Conservation (phyloP, 2,329 filamentous ascomycete species). For the Elsinoe necatrix region DNA sequence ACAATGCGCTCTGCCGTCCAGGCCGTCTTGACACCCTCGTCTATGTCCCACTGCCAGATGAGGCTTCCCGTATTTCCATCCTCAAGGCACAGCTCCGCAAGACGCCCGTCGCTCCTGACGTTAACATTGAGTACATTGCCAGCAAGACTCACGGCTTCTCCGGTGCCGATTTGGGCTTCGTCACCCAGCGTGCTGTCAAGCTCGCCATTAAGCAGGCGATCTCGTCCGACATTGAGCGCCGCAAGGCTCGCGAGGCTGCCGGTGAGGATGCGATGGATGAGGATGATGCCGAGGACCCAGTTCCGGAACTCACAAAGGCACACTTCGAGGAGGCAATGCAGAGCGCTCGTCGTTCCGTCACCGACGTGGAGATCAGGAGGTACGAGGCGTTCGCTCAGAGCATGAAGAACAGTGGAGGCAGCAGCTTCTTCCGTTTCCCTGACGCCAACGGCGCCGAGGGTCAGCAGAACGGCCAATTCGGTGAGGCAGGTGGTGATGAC, state of each 20-base stretch:
- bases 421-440: slow-evolving; percentile 90
- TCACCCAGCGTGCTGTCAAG: slow-evolving; percentile 98
- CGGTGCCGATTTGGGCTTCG: slow-evolving; percentile 97
- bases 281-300: slow-evolving; percentile 75
- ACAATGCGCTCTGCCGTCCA: slow-evolving; percentile 94
- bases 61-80: slow-evolving; percentile 79
- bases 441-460: slow-evolving; percentile 29
- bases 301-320: slow-evolving; percentile 87
- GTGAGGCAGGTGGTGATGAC: slow-evolving; percentile 51
- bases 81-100: slow-evolving; percentile 95
- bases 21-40: slow-evolving; percentile 98
- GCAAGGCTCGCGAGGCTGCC: slow-evolving; percentile 78
- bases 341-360: slow-evolving; percentile 85
- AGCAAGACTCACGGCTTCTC: slow-evolving; percentile 98
- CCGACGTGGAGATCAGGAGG: slow-evolving; percentile 91
- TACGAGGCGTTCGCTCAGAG: slow-evolving; percentile 98
- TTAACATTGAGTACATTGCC: slow-evolving; percentile 86
- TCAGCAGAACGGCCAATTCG: slow-evolving; percentile 18
- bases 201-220: slow-evolving; percentile 98
- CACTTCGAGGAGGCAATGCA: slow-evolving; percentile 99
- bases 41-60: slow-evolving; percentile 93
- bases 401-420: slow-evolving; percentile 96
- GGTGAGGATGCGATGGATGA: slow-evolving; percentile 78
- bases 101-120: slow-evolving; percentile 80
- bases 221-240: slow-evolving; percentile 74